Base-by-base conservation (phyloP, 768 basidiomycete genomes). In the Xerocomellus amylosporus region DNA sequence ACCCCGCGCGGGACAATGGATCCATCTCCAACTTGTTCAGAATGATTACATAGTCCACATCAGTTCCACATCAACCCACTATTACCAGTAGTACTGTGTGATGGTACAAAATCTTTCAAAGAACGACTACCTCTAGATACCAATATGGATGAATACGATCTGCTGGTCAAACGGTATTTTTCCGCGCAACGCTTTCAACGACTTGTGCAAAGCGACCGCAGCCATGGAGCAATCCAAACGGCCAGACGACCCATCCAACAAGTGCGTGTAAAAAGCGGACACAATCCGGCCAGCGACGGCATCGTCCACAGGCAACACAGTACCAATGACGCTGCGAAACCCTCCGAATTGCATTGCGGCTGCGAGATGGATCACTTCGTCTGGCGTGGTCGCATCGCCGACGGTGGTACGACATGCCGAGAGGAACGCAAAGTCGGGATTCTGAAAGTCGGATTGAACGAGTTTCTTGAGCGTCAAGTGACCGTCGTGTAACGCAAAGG, bases 381-480 rank as follows among this genome's bases (percentile, higher is more conserved):
- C 67, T 0, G 68, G 59, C 5, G 42, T 49, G 6, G 34, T 34
- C 22, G 43, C 40, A 36, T 69, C 56, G 6, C 64, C 59, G 4
- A 52, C 44, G 12, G 65, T 54, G 15, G 68, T 65, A 19, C 66
- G 63, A 40, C 69, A 70, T 5, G 67, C 67, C 33, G 64, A 65
- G 17, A 70, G 33, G 46, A 62, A 62, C 13, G 48, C 60, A 42
- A 58, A 55, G 3, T 55, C 50, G 8, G 45, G 17, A 13, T 38
- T 34, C 36, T 22, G 9, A 39, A 49, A 45, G 14, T 48, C 30
- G 17, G 46, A 39, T 1, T 45, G 49, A 1, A 47, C 37, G 47
- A 55, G 58, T 19, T 40, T 7, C 9, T n/a, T 17, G 22, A 62
- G 49, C 19, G 53, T 41, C 28, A 62, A 15, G 1, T 40, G 61